Percentiles rank a stretch among this genome's conserved stretches.
Evolutionary conservation across 208 protist species (phyloP).

Genomic region (Polymyxa betae): DNA sequence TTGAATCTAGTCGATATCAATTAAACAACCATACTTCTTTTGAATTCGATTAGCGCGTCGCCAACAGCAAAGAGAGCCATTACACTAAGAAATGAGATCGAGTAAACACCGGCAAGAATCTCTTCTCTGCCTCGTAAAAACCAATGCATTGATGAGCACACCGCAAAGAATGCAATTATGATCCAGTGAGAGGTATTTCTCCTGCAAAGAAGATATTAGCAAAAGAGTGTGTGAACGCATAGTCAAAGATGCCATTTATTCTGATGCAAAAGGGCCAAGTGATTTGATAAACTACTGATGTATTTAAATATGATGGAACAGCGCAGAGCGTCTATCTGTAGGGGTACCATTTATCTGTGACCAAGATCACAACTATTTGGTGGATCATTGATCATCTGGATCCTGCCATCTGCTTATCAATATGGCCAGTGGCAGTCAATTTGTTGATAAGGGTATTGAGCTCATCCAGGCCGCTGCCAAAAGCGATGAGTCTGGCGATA

Average conservation of each 20-base stretch:
- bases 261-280: no score
- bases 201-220: no score
- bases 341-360: no score
- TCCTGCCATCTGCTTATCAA: no score
- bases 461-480: conserved; percentile 86
- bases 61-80: conserved; percentile 80
- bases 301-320: no score
- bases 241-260: no score
- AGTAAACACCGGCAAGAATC: conserved; percentile 73
- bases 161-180: conserved; percentile 69
- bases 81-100: conserved; percentile 76
- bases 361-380: no score
- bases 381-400: no score
- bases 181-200: conserved; percentile 69
- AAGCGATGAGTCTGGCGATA: conserved; percentile 86
- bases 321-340: no score
- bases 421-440: conserved; percentile 72
- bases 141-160: conserved; percentile 67
- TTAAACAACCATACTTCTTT: conserved; percentile 68
- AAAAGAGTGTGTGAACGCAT: no score
- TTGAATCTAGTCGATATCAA: no score
- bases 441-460: conserved; percentile 88
- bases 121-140: conserved; percentile 63
- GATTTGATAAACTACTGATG: no score
- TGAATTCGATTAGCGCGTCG: conserved; percentile 83